Base-by-base conservation (phyloP, 805 yeast species). In the Yarrowia hollandica region DNA sequence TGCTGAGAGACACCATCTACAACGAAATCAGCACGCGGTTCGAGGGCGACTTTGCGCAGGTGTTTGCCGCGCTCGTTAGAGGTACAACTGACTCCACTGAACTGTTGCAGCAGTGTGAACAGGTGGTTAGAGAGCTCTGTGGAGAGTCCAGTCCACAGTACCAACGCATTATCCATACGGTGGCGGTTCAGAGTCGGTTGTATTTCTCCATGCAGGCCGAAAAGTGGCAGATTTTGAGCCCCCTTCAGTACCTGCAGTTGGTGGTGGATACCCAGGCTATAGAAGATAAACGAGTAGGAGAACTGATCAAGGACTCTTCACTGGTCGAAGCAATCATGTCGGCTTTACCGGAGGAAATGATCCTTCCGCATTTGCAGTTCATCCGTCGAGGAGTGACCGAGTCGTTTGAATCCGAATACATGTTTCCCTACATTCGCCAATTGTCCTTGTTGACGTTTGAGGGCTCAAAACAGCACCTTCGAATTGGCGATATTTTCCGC, bases 121-220 rank as follows among this genome's bases (percentile, higher is more conserved):
- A 7, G 0, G 55, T 48, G 38, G 39, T 48, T 5, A n/a, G 55
- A 4, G 55, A 48, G 30, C 55, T 48, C 15, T 26, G 35, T 33
- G 55, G 55, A 7, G 39, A 48, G 55, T 15, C 39, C 28, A 48
- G 55, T 15, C 22, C 19, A 15, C 39, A 33, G 22, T 48, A 31
- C 18, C 22, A 31, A 11, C 19, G 31, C 5, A 31, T 48, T 9
- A 16, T 33, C 8, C 7, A 33, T 10, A 12, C 21, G 54, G 26
- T 44, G n/a, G 35, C 54, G 28, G 25, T 22, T 1, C 55, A 48
- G 30, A 31, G 26, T 11, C 28, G 39, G 30, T 30, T 30, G 15
- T 33, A 15, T 11, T 48, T 48, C 55, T 21, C 31, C 15, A 7
- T 16, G 19, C 38, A 31, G 39, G 55, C 55, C 8, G 55, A 48